Conservation (phyloP, 345 rosid species). For the Angophora floribunda region DNA sequence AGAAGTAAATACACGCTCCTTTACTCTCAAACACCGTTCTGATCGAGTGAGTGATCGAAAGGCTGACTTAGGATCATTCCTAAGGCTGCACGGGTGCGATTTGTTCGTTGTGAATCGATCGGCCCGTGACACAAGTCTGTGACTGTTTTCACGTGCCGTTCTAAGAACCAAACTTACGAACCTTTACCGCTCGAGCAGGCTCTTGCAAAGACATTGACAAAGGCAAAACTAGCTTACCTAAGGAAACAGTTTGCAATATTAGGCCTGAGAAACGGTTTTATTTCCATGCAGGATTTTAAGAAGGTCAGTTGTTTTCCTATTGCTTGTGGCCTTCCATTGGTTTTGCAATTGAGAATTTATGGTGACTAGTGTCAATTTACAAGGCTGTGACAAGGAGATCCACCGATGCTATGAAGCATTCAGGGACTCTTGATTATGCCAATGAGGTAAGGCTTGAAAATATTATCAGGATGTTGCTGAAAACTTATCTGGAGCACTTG, state of each 20-base stretch:
- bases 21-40: too few relatives aligned
- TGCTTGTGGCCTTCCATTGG: background rate
- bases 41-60: too few relatives aligned
- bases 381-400: constrained; percentile 47
- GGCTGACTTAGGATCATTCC: too few relatives aligned
- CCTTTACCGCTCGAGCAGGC: constrained; percentile 32
- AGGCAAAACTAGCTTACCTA: constrained; percentile 63
- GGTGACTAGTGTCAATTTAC: constrained; percentile 1
- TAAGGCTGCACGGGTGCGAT: too few relatives aligned
- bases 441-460: constrained; percentile 28
- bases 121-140: too few relatives aligned
- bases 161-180: background rate
- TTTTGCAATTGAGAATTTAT: background rate
- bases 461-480: background rate
- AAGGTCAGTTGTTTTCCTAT: constrained; percentile 21
- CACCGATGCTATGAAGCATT: constrained; percentile 75
- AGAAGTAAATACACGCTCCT: too few relatives aligned
- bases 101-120: too few relatives aligned
- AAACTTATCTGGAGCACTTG: background rate
- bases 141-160: rapidly evolving
- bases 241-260: constrained; percentile 59
- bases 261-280: constrained; percentile 70
- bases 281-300: constrained; percentile 60
- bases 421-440: constrained; percentile 66
- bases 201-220: constrained; percentile 60